Percentiles rank a stretch among this genome's conserved stretches.
phyloP scores from a whole-genome alignment of 768 basidiomycete species.

The Termitomyces sp. region DNA sequence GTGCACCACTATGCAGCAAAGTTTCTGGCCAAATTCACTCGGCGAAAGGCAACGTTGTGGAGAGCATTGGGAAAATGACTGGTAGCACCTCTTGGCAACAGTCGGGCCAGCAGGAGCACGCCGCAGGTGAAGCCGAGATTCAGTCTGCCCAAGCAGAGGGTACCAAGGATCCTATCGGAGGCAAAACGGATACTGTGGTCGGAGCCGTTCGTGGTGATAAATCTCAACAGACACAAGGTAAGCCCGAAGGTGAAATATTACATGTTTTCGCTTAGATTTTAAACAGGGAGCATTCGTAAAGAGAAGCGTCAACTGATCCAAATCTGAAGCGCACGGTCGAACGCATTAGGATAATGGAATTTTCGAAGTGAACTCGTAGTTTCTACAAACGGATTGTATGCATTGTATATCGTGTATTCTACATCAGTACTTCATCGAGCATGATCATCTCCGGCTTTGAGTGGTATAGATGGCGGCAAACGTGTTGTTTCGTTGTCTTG shows the following conservation, averaged over 20 bases:
- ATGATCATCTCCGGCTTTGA: too few relatives aligned
- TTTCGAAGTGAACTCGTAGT: too few relatives aligned
- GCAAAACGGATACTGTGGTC: slow-evolving; percentile 40
- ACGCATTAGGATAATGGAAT: too few relatives aligned
- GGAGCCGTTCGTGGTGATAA: slow-evolving; percentile 47
- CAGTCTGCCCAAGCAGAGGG: slow-evolving; percentile 44
- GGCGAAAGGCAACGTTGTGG: slow-evolving; percentile 31
- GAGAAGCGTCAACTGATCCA: slow-evolving; percentile 7
- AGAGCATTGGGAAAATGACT: slow-evolving; percentile 36
- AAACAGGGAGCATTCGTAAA: slow-evolving; percentile 36
- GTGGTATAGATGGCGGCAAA: too few relatives aligned
- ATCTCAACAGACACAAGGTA: slow-evolving; percentile 34
- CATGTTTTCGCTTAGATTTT: neutral
- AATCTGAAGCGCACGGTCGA: neutral
- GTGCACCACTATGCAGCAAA: slow-evolving; percentile 22
- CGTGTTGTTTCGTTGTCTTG: too few relatives aligned
- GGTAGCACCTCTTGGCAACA: slow-evolving; percentile 37
- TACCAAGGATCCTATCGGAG: slow-evolving; percentile 33
- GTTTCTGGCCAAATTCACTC: slow-evolving; percentile 37
- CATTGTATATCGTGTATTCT: too few relatives aligned
- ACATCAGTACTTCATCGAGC: too few relatives aligned
- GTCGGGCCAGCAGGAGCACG: slow-evolving; percentile 46
- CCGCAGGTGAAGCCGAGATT: slow-evolving; percentile 40
- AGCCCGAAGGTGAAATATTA: neutral
- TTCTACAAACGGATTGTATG: too few relatives aligned